Evolutionary conservation across 345 rosid species (phyloP).

Genomic region (Moricandia arvensis): DNA sequence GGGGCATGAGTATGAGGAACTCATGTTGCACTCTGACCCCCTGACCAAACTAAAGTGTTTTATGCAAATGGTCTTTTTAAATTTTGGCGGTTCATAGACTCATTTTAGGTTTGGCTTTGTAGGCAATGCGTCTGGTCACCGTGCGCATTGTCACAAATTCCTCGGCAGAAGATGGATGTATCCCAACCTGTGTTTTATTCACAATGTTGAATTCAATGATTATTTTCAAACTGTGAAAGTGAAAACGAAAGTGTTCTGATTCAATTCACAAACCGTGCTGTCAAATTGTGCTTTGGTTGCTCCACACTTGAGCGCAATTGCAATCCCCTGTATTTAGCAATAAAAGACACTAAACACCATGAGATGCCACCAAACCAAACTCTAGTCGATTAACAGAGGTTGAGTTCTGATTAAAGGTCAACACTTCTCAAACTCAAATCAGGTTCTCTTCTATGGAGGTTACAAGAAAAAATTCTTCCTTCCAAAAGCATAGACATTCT

Average conservation of each 20-base stretch:
- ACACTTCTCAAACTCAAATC: neutral
- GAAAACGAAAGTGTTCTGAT: neutral
- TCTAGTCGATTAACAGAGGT: neutral
- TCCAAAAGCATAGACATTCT: neutral
- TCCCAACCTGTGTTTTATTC: slow-evolving; percentile 64
- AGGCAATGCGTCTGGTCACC: slow-evolving; percentile 55
- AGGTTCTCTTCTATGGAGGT: neutral
- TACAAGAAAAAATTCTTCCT: neutral
- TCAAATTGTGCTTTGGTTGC: slow-evolving; percentile 96
- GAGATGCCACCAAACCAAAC: too few species aligned
- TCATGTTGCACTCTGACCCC: slow-evolving; percentile 22
- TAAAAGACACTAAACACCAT: neutral
- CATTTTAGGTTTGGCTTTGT: slow-evolving; percentile 55
- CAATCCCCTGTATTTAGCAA: slow-evolving; percentile 66
- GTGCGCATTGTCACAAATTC: slow-evolving; percentile 98
- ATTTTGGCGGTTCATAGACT: slow-evolving; percentile 42
- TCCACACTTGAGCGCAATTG: slow-evolving; percentile 88
- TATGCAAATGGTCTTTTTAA: neutral
- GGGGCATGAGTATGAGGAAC: neutral
- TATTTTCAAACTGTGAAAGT: slow-evolving; percentile 2
- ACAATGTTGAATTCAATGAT: neutral
- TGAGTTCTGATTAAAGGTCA: neutral
- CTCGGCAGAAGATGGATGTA: slow-evolving; percentile 95
- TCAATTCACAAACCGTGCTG: slow-evolving; percentile 63
- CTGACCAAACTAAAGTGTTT: neutral